A percentile compares a stretch with the other conserved stretches of the same genome.
These are phyloP conservation scores for Solanum neorickii DNA, from an alignment of 257 asterid species.

Conservation along the genomic window DNA sequence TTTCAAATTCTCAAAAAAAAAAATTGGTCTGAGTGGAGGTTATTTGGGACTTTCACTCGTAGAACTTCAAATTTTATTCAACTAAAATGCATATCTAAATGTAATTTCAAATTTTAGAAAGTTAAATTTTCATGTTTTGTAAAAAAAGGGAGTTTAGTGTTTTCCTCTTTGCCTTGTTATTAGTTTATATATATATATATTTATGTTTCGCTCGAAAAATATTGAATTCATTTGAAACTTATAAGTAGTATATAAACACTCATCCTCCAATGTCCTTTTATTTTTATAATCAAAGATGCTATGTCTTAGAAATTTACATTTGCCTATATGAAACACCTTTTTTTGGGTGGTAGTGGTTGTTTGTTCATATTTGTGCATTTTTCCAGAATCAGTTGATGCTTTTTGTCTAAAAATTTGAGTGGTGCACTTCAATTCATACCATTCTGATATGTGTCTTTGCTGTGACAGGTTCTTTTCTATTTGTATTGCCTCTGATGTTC, in stretches of 20 bases:
- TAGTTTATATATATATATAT: not conserved
- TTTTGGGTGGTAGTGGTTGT: slow-evolving; percentile 26
- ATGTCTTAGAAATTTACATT: slow-evolving; percentile 4
- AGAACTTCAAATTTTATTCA: not conserved
- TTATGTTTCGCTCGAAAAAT: not conserved
- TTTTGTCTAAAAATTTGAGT: slow-evolving; percentile 11
- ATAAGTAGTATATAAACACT: not conserved
- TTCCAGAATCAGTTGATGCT: slow-evolving; percentile 33
- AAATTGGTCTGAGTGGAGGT: no score
- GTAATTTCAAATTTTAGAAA: not conserved
- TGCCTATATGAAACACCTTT: slow-evolving; percentile 19
- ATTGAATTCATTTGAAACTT: not conserved
- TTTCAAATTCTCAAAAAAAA: no score
- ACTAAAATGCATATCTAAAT: no score
- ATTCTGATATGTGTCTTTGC: slow-evolving; percentile 24
- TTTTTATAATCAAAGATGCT: slow-evolving; percentile 14
- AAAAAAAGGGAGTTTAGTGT: not conserved
- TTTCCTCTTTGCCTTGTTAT: not conserved
- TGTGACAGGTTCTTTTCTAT: slow-evolving; percentile 25
- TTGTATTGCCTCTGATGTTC: slow-evolving; percentile 3
- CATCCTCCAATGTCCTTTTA: not conserved
- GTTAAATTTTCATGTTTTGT: not conserved
- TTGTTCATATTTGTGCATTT: slow-evolving; percentile 29
- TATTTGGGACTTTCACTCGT: not conserved
- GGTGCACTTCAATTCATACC: slow-evolving; percentile 32